Percentiles rank a stretch among this genome's conserved stretches.
These are phyloP conservation scores for Parafenestella ontariensis DNA, from an alignment of 2,329 filamentous ascomycete genomes.

Conservation along the genomic window DNA sequence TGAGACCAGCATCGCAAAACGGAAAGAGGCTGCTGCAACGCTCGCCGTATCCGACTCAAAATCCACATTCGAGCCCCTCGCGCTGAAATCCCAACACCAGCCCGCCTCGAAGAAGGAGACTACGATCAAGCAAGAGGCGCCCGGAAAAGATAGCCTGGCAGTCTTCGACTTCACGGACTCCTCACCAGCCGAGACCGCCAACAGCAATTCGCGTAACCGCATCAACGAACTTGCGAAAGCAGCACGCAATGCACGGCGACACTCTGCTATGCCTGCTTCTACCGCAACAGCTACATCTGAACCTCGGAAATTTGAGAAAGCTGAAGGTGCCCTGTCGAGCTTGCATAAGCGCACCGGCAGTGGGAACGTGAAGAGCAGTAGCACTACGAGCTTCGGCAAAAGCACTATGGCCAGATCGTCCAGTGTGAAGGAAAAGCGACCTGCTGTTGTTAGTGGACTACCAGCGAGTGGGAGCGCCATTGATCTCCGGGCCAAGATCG, in stretches of 20 bases:
- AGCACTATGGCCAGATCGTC: constrained; percentile 20
- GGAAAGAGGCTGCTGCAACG: constrained; percentile 21
- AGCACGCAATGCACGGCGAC: constrained; percentile 38
- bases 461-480: constrained; percentile 16
- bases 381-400: constrained; percentile 22
- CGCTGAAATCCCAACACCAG: constrained; percentile 2
- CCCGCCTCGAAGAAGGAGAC: constrained; percentile 7
- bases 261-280: constrained; percentile 40
- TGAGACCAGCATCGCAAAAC: constrained; percentile 35
- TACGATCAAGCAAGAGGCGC: constrained; percentile 17
- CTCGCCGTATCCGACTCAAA: constrained; percentile 3
- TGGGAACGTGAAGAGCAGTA: constrained; percentile 25
- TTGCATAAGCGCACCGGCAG: constrained; percentile 39
- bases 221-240: constrained; percentile 38
- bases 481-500: constrained; percentile 18
- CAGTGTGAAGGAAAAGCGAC: constrained; percentile 27
- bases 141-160: constrained; percentile 38
- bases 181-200: constrained; percentile 30
- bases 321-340: constrained; percentile 25
- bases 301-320: constrained; percentile 18
- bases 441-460: neutral
- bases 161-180: constrained; percentile 50
- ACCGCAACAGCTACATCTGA: constrained; percentile 10
- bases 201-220: constrained; percentile 27
- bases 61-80: constrained; percentile 4